Evolutionary conservation across 2,329 filamentous ascomycete genomes (phyloP), one percentile per base, ranked within the genome.

Genomic region (Cyphellophora europaea): DNA sequence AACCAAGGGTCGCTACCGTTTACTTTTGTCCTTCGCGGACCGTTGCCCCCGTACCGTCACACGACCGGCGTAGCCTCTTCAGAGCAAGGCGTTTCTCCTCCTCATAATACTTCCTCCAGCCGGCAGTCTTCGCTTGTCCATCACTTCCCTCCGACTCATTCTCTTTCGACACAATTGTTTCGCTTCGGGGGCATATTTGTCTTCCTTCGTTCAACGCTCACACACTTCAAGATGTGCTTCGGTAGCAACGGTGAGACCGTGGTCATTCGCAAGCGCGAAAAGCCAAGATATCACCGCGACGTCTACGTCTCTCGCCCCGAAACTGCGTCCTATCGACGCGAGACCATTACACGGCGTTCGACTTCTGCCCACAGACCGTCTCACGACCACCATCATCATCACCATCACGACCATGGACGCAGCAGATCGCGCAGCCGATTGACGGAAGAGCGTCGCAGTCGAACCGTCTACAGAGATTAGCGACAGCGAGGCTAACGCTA

Each of bases 161-260:
- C n/a, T n/a, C n/a, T n/a, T n/a, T n/a, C n/a, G n/a, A n/a, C n/a
- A n/a, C n/a, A n/a, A n/a, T n/a, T n/a, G n/a, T n/a, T n/a, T n/a
- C n/a, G n/a, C n/a, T n/a, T n/a, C n/a, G n/a, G n/a, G n/a, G n/a
- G n/a, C n/a, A n/a, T n/a, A n/a, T n/a, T n/a, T n/a, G n/a, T n/a
- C n/a, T n/a, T n/a, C n/a, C n/a, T n/a, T n/a, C n/a, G n/a, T n/a
- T n/a, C n/a, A n/a, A n/a, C n/a, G n/a, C n/a, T n/a, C n/a, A n/a
- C n/a, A n/a, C n/a, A 21, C 10, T n/a, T 21, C 28, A 36, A 38
- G 6, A 47, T 47, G 44, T 47, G 44, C 27, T 47, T 47, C 28
- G 44, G 44, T 11, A 36, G 36, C 30, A 23, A 32, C 21, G 40
- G 44, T 29, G 40, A 45, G 5, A 35, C 32, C 6, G 42, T 45